phyloP scores from a whole-genome alignment of 1,284 basidiomycete genomes.

The Taiwanofungus camphoratus region DNA sequence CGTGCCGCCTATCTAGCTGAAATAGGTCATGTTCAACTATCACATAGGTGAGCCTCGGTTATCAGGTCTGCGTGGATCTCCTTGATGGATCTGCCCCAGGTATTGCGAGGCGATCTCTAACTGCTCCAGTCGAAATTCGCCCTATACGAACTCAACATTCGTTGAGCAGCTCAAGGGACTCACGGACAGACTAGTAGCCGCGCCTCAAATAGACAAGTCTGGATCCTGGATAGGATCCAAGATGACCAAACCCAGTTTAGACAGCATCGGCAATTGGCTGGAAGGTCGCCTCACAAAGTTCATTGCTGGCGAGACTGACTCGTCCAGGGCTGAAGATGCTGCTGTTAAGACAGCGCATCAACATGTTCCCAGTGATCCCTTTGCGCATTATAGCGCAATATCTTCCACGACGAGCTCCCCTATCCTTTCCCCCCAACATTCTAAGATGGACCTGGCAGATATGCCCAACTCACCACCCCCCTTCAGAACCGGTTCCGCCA shows the following conservation, averaged over 20 bases:
- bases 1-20: constrained; percentile 79
- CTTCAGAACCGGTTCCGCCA: constrained; percentile 59
- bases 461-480: constrained; percentile 35
- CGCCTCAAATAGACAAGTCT: constrained; percentile 66
- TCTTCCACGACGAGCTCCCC: constrained; percentile 74
- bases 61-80: constrained; percentile 1
- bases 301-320: constrained; percentile 83
- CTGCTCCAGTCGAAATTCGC: constrained; percentile 59
- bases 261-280: constrained; percentile 89
- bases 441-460: constrained; percentile 41
- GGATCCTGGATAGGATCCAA: constrained; percentile 81
- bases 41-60: constrained; percentile 52
- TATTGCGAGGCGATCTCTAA: constrained; percentile 92
- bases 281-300: constrained; percentile 95
- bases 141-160: constrained; percentile 64
- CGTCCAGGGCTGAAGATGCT: constrained; percentile 35
- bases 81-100: constrained; percentile 34
- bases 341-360: constrained; percentile 38
- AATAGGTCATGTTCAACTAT: constrained; percentile 67
- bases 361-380: constrained; percentile 69
- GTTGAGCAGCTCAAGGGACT: constrained; percentile 78
- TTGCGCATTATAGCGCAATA: constrained; percentile 92
- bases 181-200: constrained; percentile 76
- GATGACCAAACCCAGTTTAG: constrained; percentile 83
- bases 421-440: constrained; percentile 66